Evolutionary conservation across 139 green algal genomes (phyloP), one percentile per base, ranked within the genome.

Genomic region (Pleodorina starrii): DNA sequence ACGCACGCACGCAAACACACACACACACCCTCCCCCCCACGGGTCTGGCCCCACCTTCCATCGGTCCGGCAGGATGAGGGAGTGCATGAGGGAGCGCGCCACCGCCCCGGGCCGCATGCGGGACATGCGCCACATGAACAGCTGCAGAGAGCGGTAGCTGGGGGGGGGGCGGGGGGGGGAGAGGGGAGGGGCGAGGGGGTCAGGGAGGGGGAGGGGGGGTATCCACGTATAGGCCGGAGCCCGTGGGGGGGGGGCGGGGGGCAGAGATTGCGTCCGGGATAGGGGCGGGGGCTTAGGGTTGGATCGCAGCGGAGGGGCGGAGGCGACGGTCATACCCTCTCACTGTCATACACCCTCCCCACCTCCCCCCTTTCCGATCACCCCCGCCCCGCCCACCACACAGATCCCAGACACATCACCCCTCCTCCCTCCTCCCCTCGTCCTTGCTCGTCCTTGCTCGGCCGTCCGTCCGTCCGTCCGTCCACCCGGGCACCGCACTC

Each of bases 41-140:
- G n/a, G n/a, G n/a, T n/a, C n/a, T n/a, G n/a, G n/a, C 78, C 35
- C 21, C 63, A 66, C 42, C 82, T 88, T 29, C 82, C 82, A 89
- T 0, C 69, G 21, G 14, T 57, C 50, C 14, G 84, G 84, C 36
- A 36, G n/a, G 0, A 96, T 77, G 23, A 95, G 83, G 11, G 93
- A 82, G 89, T 97, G 94, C 80, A 96, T 63, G 0, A 90, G 78
- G 10, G 94, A 96, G 54, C 95, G 92, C 0, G 93, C 89, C 7
- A 97, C 84, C 0, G 94, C n/a, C 16, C 85, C 85, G 27, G 90
- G 50, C n/a, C 76, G 51, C 63, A 89, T 59, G 12, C 83, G 27
- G 1, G 93, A 72, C 87, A 95, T 94, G 14, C 54, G 29, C 40
- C 86, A 74, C 35, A 95, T 40, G 54, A 83, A 91, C 46, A 83